Evolutionary conservation across 805 yeast species (phyloP).

Genomic region (Danielia oregonensis): DNA sequence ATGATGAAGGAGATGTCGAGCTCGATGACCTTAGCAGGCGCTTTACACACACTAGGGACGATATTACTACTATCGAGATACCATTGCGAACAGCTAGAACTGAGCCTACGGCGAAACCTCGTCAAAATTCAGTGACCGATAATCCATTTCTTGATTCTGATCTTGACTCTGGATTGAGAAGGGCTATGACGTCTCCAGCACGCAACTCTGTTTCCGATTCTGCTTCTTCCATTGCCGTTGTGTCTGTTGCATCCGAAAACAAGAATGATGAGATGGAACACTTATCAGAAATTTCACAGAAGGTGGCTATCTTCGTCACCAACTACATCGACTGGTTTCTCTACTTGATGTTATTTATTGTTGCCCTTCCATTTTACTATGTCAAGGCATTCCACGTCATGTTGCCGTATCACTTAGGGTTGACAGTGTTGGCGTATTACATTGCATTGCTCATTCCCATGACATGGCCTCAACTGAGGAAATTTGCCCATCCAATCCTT

Average conservation of each 20-base stretch:
- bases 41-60: constrained; percentile 21
- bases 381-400: constrained; percentile 45
- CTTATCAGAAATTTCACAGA: constrained; percentile 14
- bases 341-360: constrained; percentile 44
- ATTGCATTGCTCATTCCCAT: constrained; percentile 44
- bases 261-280: neutral
- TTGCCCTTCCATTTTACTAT: constrained; percentile 61
- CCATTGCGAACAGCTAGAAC: constrained; percentile 5
- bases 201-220: neutral
- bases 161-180: neutral
- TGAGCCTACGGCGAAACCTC: constrained; percentile 1
- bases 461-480: constrained; percentile 42
- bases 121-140: constrained; percentile 5
- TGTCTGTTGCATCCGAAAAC: too few species aligned
- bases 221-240: neutral
- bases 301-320: constrained; percentile 33
- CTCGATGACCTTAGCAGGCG: constrained; percentile 5
- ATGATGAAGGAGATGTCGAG: constrained; percentile 18
- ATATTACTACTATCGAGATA: constrained; percentile 38
- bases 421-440: constrained; percentile 56
- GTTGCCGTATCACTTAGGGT: constrained; percentile 58
- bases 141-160: constrained; percentile 5
- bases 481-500: constrained; percentile 68
- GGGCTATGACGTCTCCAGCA: neutral
- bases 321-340: constrained; percentile 55